Percentiles rank a stretch among this genome's conserved stretches.
Evolutionary conservation across 2,329 filamentous ascomycete genomes (phyloP).

Genomic region (Colletotrichum sp.): DNA sequence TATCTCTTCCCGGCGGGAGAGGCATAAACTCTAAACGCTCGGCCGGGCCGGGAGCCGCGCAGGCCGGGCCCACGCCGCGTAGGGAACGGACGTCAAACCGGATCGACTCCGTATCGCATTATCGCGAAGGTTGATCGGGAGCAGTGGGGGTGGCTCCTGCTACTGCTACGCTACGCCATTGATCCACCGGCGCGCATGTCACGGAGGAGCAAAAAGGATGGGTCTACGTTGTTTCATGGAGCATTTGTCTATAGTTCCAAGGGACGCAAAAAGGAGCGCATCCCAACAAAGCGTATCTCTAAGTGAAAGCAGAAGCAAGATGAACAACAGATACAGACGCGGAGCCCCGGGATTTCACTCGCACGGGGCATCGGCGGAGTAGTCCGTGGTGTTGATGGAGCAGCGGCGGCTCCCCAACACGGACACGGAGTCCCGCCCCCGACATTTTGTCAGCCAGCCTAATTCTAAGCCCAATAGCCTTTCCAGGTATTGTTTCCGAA

Average conservation of each 20-base stretch:
- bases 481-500: constrained; percentile 25
- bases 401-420: not conserved
- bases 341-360: constrained; percentile 17
- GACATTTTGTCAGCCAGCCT: not conserved
- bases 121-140: not conserved
- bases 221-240: not conserved
- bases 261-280: not conserved
- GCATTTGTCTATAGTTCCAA: constrained; percentile 6
- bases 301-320: not conserved
- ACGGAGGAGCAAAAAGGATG: not conserved
- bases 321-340: constrained; percentile 11
- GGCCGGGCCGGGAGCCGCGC: constrained; percentile 6
- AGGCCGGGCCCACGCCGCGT: not conserved
- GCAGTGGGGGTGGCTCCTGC: not conserved
- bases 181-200: not conserved
- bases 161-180: not conserved
- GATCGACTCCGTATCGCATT: not conserved
- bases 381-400: not conserved
- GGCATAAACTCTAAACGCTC: not conserved
- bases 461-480: not conserved
- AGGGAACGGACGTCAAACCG: not conserved
- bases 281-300: not conserved
- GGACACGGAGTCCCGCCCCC: not conserved
- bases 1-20: not conserved
- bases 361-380: constrained; percentile 1